Conservation (phyloP, 2,329 filamentous ascomycete genomes). For the Verticillium alfalfae region DNA sequence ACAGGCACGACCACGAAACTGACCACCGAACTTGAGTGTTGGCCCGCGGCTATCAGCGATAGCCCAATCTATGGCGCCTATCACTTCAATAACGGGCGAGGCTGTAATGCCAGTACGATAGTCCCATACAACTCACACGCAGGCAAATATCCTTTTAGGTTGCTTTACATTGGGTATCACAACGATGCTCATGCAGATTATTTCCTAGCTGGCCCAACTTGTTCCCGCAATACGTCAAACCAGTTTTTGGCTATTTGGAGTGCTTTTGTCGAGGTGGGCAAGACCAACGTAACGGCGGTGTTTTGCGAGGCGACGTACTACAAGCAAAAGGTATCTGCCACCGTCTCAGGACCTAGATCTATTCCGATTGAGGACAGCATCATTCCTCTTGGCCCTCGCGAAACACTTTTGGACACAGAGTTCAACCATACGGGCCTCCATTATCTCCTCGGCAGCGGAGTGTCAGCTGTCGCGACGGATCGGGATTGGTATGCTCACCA, state of each 20-base stretch:
- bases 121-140: conserved; percentile 2
- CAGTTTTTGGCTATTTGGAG: conserved; percentile 29
- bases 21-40: conserved; percentile 31
- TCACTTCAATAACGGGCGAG: conserved; percentile 28
- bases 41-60: conserved; percentile 18
- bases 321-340: conserved; percentile 35
- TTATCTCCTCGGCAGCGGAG: conserved; percentile 21
- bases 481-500: conserved; percentile 17
- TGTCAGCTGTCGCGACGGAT: neutral
- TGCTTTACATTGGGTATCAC: conserved; percentile 38
- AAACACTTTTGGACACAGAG: conserved; percentile 13
- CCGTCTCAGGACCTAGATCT: conserved; percentile 15
- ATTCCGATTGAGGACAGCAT: conserved; percentile 10
- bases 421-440: conserved; percentile 30
- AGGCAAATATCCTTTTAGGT: conserved; percentile 15
- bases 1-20: conserved; percentile 22
- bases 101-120: conserved; percentile 23
- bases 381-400: neutral
- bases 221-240: conserved; percentile 23
- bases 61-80: conserved; percentile 4
- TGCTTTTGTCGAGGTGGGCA: neutral
- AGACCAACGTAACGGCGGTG: conserved; percentile 12
- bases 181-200: conserved; percentile 22
- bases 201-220: conserved; percentile 23
- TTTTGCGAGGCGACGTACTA: conserved; percentile 41